These are phyloP conservation scores for Arthrobotrys megalospora DNA, from an alignment of 2,329 filamentous ascomycete genomes.

Conservation along the genomic window DNA sequence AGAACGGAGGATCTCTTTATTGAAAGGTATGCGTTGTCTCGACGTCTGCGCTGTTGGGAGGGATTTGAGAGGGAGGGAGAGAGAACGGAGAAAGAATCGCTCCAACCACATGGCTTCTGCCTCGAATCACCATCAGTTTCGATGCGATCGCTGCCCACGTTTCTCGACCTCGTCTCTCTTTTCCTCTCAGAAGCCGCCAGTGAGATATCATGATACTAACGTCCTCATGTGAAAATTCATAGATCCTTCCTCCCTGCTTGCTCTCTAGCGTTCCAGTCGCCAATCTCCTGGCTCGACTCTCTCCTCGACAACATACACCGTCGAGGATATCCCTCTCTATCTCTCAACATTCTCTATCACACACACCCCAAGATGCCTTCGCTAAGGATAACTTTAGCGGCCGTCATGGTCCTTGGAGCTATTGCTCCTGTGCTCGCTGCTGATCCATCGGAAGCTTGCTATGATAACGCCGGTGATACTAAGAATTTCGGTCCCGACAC, in stretches of 20 bases:
- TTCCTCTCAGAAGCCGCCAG: constrained; percentile 3
- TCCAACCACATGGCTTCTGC: constrained; percentile 28
- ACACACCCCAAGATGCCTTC: constrained; percentile 41
- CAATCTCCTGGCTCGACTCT: constrained; percentile 12
- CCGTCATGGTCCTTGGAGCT: constrained; percentile 42
- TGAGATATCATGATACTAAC: constrained; percentile 13
- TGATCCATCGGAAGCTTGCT: constrained; percentile 31
- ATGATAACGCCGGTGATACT: constrained; percentile 38
- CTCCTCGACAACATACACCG: constrained; percentile 27
- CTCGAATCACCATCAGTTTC: background rate
- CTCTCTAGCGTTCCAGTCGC: constrained; percentile 11
- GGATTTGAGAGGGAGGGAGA: background rate
- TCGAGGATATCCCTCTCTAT: constrained; percentile 30
- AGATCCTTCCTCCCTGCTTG: constrained; percentile 21
- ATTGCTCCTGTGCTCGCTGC: constrained; percentile 33
- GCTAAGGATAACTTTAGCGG: constrained; percentile 40
- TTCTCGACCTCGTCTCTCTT: constrained; percentile 8
- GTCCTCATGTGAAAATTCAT: constrained; percentile 10
- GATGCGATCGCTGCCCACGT: constrained; percentile 4
- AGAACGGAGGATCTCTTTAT: constrained; percentile 49
- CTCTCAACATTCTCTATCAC: constrained; percentile 12
- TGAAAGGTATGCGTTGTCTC: constrained; percentile 56
- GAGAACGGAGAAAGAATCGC: background rate
- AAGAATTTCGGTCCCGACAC: constrained; percentile 49
- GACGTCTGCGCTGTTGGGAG: constrained; percentile 9